Evolutionary conservation across 2,329 filamentous ascomycete species (phyloP).

Genomic region (Colletotrichum sp.): DNA sequence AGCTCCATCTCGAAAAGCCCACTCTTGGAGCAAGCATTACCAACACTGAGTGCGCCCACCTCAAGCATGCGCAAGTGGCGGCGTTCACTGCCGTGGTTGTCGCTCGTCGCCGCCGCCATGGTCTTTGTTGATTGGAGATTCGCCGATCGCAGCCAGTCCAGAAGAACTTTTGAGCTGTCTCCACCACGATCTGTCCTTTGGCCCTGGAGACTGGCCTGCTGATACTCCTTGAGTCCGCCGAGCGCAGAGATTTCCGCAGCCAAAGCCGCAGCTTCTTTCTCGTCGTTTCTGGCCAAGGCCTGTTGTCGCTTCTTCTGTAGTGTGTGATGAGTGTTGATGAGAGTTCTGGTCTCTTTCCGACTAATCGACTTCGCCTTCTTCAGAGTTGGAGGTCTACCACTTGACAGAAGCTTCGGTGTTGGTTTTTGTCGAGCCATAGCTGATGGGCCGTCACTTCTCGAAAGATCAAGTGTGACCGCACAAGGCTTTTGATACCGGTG

Average conservation of each 20-base stretch:
- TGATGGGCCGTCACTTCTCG: neutral
- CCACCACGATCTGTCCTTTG: constrained; percentile 70
- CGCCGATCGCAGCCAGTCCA: constrained; percentile 62
- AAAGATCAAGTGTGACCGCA: neutral
- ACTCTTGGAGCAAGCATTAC: constrained; percentile 82
- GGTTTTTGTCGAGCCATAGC: constrained; percentile 17
- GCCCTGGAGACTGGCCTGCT: constrained; percentile 71
- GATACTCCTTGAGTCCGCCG: constrained; percentile 68
- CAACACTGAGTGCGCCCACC: constrained; percentile 83
- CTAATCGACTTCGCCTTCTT: constrained; percentile 63
- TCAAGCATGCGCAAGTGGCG: constrained; percentile 74
- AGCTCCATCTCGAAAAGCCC: constrained; percentile 74
- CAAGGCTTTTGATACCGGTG: neutral
- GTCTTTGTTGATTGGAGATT: constrained; percentile 27
- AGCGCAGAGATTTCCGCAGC: constrained; percentile 59
- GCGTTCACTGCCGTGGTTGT: neutral
- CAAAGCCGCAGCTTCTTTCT: constrained; percentile 52
- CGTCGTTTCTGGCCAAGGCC: constrained; percentile 55
- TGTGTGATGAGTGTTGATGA: constrained; percentile 71
- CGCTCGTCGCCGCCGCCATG: neutral
- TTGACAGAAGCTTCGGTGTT: constrained; percentile 35
- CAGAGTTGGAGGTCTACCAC: constrained; percentile 61
- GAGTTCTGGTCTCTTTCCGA: constrained; percentile 65
- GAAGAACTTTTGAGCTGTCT: constrained; percentile 67
- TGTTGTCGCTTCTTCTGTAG: constrained; percentile 66